Evolutionary conservation across 2,329 filamentous ascomycete species (phyloP).

Genomic region (Beauveria varroae): DNA sequence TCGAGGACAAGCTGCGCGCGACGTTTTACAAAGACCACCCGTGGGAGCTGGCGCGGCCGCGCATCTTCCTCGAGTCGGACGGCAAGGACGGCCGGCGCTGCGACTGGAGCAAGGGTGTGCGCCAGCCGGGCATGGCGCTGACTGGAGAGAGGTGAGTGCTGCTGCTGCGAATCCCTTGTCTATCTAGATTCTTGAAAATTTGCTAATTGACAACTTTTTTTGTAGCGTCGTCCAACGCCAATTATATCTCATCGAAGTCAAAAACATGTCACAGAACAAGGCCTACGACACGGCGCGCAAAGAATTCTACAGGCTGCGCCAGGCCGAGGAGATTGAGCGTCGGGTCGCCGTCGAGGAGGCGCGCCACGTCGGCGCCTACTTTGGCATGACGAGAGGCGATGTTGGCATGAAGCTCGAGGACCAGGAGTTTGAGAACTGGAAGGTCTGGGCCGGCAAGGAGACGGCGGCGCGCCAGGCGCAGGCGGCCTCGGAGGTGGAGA

Average conservation of each 20-base stretch:
- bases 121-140: constrained; percentile 67
- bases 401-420: constrained; percentile 80
- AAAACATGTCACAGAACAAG: constrained; percentile 50
- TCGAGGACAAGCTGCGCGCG: constrained; percentile 73
- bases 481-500: constrained; percentile 35
- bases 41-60: constrained; percentile 89
- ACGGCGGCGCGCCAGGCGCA: constrained; percentile 33
- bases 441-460: constrained; percentile 60
- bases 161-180: background rate
- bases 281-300: constrained; percentile 84
- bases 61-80: constrained; percentile 75
- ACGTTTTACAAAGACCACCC: constrained; percentile 92
- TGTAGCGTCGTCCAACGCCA: constrained; percentile 86
- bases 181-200: background rate
- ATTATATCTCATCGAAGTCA: constrained; percentile 69
- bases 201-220: background rate
- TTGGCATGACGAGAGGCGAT: constrained; percentile 68
- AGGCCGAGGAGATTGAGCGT: constrained; percentile 73
- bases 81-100: constrained; percentile 70
- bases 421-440: constrained; percentile 74
- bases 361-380: constrained; percentile 75
- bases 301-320: constrained; percentile 83
- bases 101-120: constrained; percentile 71
- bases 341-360: constrained; percentile 86
- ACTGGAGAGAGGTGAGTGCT: constrained; percentile 71